phyloP scores from a whole-genome alignment of 2,329 filamentous ascomycete species.

The Colletotrichum sp. region DNA sequence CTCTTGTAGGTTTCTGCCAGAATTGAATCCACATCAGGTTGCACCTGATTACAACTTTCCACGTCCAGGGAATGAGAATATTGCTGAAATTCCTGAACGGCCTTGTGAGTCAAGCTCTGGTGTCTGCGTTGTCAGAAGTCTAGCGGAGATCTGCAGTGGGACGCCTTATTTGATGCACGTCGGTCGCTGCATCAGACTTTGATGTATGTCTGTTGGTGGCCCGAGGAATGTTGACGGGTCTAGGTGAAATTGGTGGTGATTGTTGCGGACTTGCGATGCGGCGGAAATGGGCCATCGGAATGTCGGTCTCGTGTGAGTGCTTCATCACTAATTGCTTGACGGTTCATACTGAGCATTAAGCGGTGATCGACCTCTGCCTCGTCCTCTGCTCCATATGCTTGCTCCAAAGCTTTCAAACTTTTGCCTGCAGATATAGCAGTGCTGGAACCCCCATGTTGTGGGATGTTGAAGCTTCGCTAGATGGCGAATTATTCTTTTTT shows the following conservation, averaged over 20 bases:
- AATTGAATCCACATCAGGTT: background rate
- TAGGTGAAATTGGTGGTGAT: too few species aligned
- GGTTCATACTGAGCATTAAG: background rate
- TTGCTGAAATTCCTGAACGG: too few species aligned
- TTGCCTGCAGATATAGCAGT: background rate
- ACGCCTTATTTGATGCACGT: too few species aligned
- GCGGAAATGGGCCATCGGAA: background rate
- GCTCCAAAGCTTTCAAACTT: background rate
- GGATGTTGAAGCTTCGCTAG: background rate
- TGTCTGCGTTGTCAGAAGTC: too few species aligned
- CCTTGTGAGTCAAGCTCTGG: too few species aligned
- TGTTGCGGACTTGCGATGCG: background rate
- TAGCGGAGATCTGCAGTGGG: too few species aligned
- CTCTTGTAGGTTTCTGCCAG: background rate
- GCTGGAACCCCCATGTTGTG: background rate
- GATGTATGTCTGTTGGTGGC: too few species aligned
- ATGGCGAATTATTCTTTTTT: background rate
- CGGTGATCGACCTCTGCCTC: background rate
- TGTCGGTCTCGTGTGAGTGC: background rate
- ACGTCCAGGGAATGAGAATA: too few species aligned
- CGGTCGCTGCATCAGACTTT: too few species aligned
- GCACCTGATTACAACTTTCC: too few species aligned
- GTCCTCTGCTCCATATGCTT: background rate
- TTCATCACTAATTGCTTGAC: background rate
- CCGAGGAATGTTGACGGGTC: too few species aligned